Base-by-base conservation (phyloP, 768 basidiomycete genomes). In the Phanerochaete sordida region DNA sequence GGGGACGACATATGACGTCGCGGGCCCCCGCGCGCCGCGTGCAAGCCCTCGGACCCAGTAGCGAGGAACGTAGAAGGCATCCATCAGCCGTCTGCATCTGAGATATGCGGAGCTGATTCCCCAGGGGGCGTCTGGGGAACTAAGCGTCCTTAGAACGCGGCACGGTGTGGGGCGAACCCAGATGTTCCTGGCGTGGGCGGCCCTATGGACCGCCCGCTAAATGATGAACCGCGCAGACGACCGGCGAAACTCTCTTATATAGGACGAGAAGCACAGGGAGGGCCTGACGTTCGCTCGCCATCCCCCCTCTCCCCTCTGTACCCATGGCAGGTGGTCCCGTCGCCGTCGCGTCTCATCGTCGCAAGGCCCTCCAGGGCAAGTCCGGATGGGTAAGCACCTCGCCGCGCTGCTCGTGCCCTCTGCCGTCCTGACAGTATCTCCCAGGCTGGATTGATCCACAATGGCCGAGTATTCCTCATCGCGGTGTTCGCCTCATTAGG, bases 401-500 rank as follows among this genome's bases (percentile, higher is more conserved):
- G 56, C 33, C n/a, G 37, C 58, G 46, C 21, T 52, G 13, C 13
- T 19, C 27, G 33, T 30, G 21, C n/a, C n/a, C n/a, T n/a, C n/a
- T n/a, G 16, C 37, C 8, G 39, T 11, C 4, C 11, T 9, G 39
- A 19, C 19, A 43, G 8, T 43, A 4, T 11, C 19, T 43, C 15
- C 26, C 66, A 85, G 87, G 80, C 79, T 58, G 88, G 87, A 8
- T 76, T 90, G 35, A 75, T 89, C 3, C 81, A 82, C 61, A 93
- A 93, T 69, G 77, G 82, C 48, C 79, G 77, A 64, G 75, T 88
- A 27, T 85, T 91, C 59, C 75, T 80, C 27, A 84, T 90, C 55
- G 84, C 90, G 15, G 80, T 89, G 21, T 93, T 91, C 66, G 90
- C 90, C 2, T 90, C 88, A 15, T 76, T 91, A 23, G 91, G 91